A percentile compares a stretch with the other conserved stretches of the same genome.
Conservation (phyloP, 768 basidiomycete genomes). For the Termitomyces sp. region DNA sequence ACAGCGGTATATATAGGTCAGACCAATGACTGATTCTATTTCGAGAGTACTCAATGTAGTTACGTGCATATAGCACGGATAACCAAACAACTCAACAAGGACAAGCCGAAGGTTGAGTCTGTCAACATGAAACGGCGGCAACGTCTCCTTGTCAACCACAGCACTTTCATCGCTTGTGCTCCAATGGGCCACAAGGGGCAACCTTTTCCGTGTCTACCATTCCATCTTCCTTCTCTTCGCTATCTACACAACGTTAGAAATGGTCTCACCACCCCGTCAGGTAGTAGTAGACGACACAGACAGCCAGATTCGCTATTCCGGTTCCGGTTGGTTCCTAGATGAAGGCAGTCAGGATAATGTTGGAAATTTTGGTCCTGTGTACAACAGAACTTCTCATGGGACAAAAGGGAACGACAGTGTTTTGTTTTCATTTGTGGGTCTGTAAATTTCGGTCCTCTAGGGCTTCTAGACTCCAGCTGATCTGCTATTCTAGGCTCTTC, state of each 20-base stretch:
- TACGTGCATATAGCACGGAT: no score
- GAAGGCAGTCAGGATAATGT: slow-evolving; percentile 18
- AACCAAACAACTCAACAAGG: no score
- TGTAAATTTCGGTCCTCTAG: background rate
- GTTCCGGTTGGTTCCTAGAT: slow-evolving; percentile 24
- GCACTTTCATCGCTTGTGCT: no score
- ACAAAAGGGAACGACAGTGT: slow-evolving; percentile 23
- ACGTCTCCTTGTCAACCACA: no score
- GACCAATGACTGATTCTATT: no score
- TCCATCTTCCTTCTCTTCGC: background rate
- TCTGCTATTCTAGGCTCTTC: slow-evolving; percentile 1
- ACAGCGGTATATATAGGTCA: no score
- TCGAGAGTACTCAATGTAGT: no score
- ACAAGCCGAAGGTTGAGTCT: no score
- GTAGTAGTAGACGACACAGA: slow-evolving; percentile 30
- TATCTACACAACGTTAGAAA: background rate
- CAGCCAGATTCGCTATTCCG: slow-evolving; percentile 22
- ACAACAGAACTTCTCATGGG: slow-evolving; percentile 24
- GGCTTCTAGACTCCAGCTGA: background rate
- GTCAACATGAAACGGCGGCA: no score
- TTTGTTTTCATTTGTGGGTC: slow-evolving; percentile 26
- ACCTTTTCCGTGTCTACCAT: background rate
- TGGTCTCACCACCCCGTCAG: slow-evolving; percentile 16
- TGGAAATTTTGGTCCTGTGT: slow-evolving; percentile 29
- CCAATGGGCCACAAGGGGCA: background rate